Evolutionary conservation across 2,329 filamentous ascomycete genomes (phyloP).

Genomic region (Ceratocystis ficicola): DNA sequence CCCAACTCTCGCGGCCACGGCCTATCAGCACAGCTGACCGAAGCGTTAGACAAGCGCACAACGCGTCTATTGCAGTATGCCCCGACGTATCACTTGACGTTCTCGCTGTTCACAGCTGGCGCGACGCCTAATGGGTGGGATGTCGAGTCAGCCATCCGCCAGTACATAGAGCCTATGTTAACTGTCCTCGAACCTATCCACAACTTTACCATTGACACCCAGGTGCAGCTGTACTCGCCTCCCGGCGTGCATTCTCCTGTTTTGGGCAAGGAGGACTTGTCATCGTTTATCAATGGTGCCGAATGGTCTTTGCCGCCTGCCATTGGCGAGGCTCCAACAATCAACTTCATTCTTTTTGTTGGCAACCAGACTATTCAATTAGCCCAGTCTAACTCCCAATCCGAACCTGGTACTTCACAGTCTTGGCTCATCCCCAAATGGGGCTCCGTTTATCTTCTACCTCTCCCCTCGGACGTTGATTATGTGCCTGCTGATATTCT

Average conservation of each 20-base stretch:
- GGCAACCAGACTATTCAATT: constrained; percentile 60
- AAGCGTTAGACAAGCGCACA: constrained; percentile 54
- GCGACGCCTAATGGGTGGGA: constrained; percentile 78
- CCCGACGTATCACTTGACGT: constrained; percentile 86
- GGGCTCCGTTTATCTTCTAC: constrained; percentile 59
- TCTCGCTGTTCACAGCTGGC: constrained; percentile 81
- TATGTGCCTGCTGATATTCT: constrained; percentile 55
- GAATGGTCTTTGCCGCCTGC: constrained; percentile 95
- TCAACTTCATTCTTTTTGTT: constrained; percentile 91
- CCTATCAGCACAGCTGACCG: constrained; percentile 40
- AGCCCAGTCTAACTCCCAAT: constrained; percentile 28
- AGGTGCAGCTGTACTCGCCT: constrained; percentile 86
- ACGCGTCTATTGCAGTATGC: constrained; percentile 83
- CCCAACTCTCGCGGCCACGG: constrained; percentile 38
- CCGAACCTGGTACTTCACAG: constrained; percentile 35
- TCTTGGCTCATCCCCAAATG: constrained; percentile 93
- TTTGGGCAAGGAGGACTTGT: constrained; percentile 73
- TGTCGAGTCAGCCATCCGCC: constrained; percentile 65
- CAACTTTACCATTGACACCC: constrained; percentile 91
- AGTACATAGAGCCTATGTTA: constrained; percentile 73
- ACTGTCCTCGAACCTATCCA: constrained; percentile 70
- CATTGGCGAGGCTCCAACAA: constrained; percentile 81
- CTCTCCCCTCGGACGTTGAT: constrained; percentile 31
- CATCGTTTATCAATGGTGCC: constrained; percentile 91
- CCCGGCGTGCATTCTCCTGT: constrained; percentile 51